phyloP scores from a whole-genome alignment of 148 eudicot species.

The Cornus florida region DNA sequence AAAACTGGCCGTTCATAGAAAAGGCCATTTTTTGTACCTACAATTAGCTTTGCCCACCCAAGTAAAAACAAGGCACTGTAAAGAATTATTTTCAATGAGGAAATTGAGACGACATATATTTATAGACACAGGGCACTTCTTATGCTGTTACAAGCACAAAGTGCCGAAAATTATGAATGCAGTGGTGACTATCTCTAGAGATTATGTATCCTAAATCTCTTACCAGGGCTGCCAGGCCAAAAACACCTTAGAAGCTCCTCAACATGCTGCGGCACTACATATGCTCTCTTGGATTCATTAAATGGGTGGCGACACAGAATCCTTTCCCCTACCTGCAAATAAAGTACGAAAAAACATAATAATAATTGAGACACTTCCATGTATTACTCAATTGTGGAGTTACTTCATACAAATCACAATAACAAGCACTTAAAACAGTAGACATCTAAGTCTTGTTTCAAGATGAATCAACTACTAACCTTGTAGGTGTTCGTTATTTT shows the following conservation, averaged over 20 bases:
- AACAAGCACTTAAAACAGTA: background rate
- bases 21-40: no score
- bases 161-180: background rate
- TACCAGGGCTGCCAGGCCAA: constrained; percentile 89
- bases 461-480: background rate
- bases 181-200: background rate
- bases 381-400: background rate
- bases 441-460: background rate
- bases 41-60: background rate
- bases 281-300: constrained; percentile 92
- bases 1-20: no score
- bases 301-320: constrained; percentile 96
- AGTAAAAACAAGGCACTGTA: background rate
- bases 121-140: background rate
- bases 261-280: constrained; percentile 88
- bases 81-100: background rate
- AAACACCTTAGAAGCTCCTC: constrained; percentile 93
- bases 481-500: background rate
- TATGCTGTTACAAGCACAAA: background rate
- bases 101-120: background rate
- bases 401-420: background rate
- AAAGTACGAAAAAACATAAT: background rate
- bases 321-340: constrained; percentile 66
- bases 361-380: background rate
- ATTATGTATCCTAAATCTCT: constrained; percentile 15